A percentile compares a stretch with the other conserved stretches of the same genome.
Evolutionary conservation across 2,329 filamentous ascomycete genomes (phyloP).

Genomic region (Exophiala xenobiotica): DNA sequence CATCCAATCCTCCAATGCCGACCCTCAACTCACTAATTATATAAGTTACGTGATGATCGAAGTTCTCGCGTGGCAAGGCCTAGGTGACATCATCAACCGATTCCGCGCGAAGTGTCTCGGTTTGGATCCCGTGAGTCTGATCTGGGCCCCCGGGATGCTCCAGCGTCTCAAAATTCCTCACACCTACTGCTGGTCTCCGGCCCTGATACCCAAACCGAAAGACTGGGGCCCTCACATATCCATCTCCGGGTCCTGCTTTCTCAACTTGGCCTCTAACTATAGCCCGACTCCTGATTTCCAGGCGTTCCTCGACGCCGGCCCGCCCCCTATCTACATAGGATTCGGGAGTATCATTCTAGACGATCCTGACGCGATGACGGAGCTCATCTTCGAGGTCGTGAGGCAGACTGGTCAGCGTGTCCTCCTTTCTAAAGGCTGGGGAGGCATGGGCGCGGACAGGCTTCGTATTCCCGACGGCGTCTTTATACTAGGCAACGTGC

Average conservation of each 20-base stretch:
- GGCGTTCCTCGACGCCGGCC: slow-evolving; percentile 64
- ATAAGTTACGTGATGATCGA: slow-evolving; percentile 81
- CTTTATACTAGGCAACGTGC: slow-evolving; percentile 79
- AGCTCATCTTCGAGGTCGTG: slow-evolving; percentile 69
- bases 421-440: slow-evolving; percentile 83
- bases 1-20: slow-evolving; percentile 71
- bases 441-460: slow-evolving; percentile 71
- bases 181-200: slow-evolving; percentile 88
- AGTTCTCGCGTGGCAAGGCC: slow-evolving; percentile 87
- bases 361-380: slow-evolving; percentile 68
- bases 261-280: slow-evolving; percentile 65
- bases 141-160: slow-evolving; percentile 79
- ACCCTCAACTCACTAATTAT: slow-evolving; percentile 73
- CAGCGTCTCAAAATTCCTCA: slow-evolving; percentile 73
- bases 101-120: slow-evolving; percentile 74
- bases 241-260: slow-evolving; percentile 73
- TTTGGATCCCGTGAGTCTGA: slow-evolving; percentile 71
- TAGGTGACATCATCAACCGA: slow-evolving; percentile 86
- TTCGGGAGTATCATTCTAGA: slow-evolving; percentile 81
- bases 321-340: slow-evolving; percentile 75
- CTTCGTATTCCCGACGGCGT: slow-evolving; percentile 68
- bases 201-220: slow-evolving; percentile 70
- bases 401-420: slow-evolving; percentile 66
- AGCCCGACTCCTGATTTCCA: slow-evolving; percentile 64
- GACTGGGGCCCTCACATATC: slow-evolving; percentile 73